These are phyloP conservation scores for Talaromyces atroroseus DNA, from an alignment of 2,329 filamentous ascomycete genomes.

Conservation along the genomic window DNA sequence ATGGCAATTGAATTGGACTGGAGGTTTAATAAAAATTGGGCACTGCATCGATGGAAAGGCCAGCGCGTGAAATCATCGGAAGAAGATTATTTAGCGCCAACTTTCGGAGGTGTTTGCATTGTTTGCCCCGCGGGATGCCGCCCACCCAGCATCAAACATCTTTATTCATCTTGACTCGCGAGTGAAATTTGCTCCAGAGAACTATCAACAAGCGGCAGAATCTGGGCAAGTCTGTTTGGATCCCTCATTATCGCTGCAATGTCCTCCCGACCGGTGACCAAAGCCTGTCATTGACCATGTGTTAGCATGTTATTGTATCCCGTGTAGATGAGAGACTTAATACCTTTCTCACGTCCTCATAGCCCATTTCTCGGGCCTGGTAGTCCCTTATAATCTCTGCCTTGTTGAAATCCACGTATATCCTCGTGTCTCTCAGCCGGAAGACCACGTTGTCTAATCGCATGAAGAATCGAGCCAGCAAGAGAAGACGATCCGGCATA, in stretches of 20 bases:
- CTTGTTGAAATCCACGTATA: conserved; percentile 83
- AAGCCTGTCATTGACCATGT: conserved; percentile 29
- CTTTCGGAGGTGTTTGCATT: conserved; percentile 24
- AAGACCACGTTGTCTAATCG: conserved; percentile 85
- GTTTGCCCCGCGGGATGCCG: conserved; percentile 20
- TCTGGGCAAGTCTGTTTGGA: conserved; percentile 65
- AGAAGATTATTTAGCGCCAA: conserved; percentile 9
- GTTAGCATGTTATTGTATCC: conserved; percentile 1
- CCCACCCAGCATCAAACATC: background rate
- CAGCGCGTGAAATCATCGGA: conserved; percentile 7
- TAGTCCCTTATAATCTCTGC: conserved; percentile 83
- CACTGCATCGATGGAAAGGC: background rate
- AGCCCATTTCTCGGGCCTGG: conserved; percentile 76
- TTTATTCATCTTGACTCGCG: conserved; percentile 6
- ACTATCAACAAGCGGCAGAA: conserved; percentile 67
- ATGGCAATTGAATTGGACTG: background rate
- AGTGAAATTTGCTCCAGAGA: conserved; percentile 53
- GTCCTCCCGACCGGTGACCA: conserved; percentile 61
- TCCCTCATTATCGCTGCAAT: conserved; percentile 72
- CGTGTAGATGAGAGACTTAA: conserved; percentile 24
- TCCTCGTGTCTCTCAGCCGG: conserved; percentile 78
- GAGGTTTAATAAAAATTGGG: background rate
- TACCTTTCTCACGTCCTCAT: conserved; percentile 69
- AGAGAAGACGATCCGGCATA: conserved; percentile 80
- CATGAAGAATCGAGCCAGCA: conserved; percentile 86